Base-by-base conservation (phyloP, 1,284 basidiomycete species). In the Tylopilus sp. region DNA sequence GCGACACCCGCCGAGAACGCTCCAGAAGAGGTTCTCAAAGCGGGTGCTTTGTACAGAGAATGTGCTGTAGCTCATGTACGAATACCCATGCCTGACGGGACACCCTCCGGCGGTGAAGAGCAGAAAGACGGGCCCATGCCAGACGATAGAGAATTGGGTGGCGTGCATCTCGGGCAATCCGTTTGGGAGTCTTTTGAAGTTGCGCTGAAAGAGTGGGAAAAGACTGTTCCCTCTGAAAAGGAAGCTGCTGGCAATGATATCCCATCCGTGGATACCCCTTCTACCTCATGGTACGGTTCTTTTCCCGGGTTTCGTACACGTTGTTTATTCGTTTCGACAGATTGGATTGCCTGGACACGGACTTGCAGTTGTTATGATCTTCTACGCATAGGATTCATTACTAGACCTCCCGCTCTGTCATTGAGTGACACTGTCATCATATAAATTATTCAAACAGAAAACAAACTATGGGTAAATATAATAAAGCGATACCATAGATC, bases 131-230 rank as follows among this genome's bases (percentile, higher is more conserved):
- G 76, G 32, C 73, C 79, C 32, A 77, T 89, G 38, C 76, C 80
- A 24, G 88, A 91, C 69, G 91, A 92, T 69, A 85, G 86, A 4
- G 91, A 92, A 67, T 81, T 89, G 39, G 91, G 91, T 32, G 89
- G 91, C 0, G 90, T 92, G 74, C 77, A 81, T 16, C 82, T 87
- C 26, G 92, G 92, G 7, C 80, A 90, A 68, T 75, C 85, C 16
- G 86, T 93, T 2, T 94, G 92, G 92, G 92, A 94, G 80, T 84
- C 84, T 60, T 91, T 89, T 70, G 92, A 93, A 75, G 80, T 71
- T 36, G 86, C 83, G 47, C 73, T 92, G 71, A 91, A 89, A 77
- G 78, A 75, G 51, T 92, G 91, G 91, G 89, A 91, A 71, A 81
- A 77, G 66, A 79, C 83, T 44, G 74, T 79, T 19, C 63, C 69